Conservation (phyloP, 2,329 filamentous ascomycete genomes). For the Chaetomiaceae sp. region DNA sequence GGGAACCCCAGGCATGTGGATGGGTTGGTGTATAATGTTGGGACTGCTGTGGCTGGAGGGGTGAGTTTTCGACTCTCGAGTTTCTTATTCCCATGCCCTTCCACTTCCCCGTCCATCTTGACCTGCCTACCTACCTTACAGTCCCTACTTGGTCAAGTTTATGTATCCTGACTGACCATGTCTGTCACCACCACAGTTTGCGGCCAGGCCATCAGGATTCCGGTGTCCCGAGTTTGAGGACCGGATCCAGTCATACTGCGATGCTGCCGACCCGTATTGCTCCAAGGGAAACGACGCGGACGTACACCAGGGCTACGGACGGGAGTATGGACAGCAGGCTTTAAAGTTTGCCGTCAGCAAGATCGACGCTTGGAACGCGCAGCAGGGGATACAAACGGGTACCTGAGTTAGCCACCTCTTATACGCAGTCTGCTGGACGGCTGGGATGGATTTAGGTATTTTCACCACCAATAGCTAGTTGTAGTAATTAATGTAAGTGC, state of each 20-base stretch:
- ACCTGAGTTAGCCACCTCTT: too few relatives aligned
- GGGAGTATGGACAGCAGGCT: constrained; percentile 52
- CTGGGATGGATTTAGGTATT: too few relatives aligned
- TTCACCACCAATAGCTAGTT: too few relatives aligned
- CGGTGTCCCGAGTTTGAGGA: constrained; percentile 45
- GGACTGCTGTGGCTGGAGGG: constrained; percentile 50
- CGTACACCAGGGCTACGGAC: constrained; percentile 54
- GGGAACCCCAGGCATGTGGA: constrained; percentile 51
- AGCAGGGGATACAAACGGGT: too few relatives aligned
- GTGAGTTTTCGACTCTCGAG: constrained; percentile 38
- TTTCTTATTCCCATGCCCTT: too few relatives aligned
- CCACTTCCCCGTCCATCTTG: too few relatives aligned
- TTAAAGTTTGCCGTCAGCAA: constrained; percentile 53
- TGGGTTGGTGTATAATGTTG: constrained; percentile 52
- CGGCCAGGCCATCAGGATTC: constrained; percentile 42
- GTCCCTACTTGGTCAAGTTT: too few relatives aligned
- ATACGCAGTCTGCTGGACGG: too few relatives aligned
- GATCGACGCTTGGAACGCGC: constrained; percentile 30
- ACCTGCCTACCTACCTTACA: neutral
- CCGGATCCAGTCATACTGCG: constrained; percentile 55
- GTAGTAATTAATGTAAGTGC: too few relatives aligned
- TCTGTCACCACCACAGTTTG: constrained; percentile 32
- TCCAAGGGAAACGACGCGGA: constrained; percentile 50
- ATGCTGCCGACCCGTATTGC: constrained; percentile 56
- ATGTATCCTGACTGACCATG: constrained; percentile 30